Conservation (phyloP, 179 eudicot genomes). For the Beta macrorhiza region DNA sequence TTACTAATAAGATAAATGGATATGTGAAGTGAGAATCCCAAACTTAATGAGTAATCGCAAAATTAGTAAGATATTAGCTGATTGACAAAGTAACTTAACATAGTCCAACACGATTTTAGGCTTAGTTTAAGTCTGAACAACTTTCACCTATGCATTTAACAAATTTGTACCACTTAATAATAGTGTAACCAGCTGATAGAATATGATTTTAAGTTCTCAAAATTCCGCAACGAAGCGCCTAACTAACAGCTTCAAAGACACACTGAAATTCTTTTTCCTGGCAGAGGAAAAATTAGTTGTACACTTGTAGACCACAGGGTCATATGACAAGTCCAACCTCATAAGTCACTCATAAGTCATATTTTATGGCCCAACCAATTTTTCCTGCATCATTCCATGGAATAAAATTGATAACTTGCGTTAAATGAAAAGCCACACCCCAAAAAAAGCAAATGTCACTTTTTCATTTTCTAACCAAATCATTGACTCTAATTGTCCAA, state of each 20-base stretch:
- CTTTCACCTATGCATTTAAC: not conserved
- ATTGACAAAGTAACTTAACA: not conserved
- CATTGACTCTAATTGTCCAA: no score
- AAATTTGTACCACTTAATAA: no score
- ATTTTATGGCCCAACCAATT: slow-evolving; percentile 2
- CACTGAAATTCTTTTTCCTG: slow-evolving; percentile 10
- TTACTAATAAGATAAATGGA: no score
- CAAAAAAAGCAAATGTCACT: no score
- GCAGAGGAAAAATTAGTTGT: slow-evolving; percentile 28
- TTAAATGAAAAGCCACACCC: not conserved
- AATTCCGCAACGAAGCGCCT: slow-evolving; percentile 24
- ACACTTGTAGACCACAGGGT: slow-evolving; percentile 27
- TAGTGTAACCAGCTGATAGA: not conserved
- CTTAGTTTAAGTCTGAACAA: not conserved
- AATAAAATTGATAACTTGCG: not conserved
- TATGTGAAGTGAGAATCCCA: not conserved
- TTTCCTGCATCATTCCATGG: not conserved
- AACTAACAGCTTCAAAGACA: slow-evolving; percentile 28
- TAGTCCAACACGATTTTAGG: not conserved
- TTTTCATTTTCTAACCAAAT: no score
- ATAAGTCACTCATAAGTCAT: not conserved
- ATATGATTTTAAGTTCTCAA: not conserved
- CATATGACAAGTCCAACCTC: slow-evolving; percentile 1
- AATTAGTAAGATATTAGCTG: not conserved
- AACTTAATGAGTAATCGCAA: not conserved